Evolutionary conservation across 2,329 filamentous ascomycete species (phyloP).

Genomic region (Beauveria pseudobassiana): DNA sequence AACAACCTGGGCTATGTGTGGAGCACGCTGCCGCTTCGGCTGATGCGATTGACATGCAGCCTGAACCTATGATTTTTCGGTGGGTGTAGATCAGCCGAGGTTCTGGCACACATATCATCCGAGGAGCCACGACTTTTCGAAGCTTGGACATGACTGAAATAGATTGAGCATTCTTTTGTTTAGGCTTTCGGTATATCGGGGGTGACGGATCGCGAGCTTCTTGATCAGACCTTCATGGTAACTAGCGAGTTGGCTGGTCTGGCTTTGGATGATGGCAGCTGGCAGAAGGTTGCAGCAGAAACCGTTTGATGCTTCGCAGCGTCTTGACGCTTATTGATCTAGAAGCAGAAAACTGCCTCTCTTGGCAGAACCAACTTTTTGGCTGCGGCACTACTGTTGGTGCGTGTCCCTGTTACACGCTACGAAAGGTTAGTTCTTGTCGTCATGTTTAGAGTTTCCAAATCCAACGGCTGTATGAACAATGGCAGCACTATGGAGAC

Average conservation of each 20-base stretch:
- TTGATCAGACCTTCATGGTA: too few relatives aligned
- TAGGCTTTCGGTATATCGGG: not conserved
- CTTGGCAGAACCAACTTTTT: too few relatives aligned
- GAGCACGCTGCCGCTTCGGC: not conserved
- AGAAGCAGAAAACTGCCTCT: too few relatives aligned
- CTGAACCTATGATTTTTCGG: too few relatives aligned
- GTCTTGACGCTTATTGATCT: not conserved
- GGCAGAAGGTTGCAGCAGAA: not conserved
- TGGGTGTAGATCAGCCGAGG: too few relatives aligned
- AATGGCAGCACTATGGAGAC: not conserved
- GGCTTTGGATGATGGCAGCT: not conserved
- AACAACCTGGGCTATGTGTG: not conserved
- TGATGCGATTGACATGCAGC: not conserved
- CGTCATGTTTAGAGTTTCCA: not conserved
- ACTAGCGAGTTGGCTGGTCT: not conserved
- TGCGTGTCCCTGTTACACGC: not conserved
- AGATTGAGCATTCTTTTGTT: not conserved
- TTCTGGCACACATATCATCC: too few relatives aligned
- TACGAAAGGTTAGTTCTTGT: not conserved
- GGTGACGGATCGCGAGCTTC: not conserved
- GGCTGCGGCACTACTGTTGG: not conserved
- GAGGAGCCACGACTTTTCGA: too few relatives aligned
- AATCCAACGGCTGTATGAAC: not conserved
- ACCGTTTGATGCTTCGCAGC: not conserved
- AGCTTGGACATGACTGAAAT: too few relatives aligned